Percentiles rank a stretch among this genome's conserved stretches.
phyloP scores from a whole-genome alignment of 83 land plant genomes.

The Picea abies region DNA sequence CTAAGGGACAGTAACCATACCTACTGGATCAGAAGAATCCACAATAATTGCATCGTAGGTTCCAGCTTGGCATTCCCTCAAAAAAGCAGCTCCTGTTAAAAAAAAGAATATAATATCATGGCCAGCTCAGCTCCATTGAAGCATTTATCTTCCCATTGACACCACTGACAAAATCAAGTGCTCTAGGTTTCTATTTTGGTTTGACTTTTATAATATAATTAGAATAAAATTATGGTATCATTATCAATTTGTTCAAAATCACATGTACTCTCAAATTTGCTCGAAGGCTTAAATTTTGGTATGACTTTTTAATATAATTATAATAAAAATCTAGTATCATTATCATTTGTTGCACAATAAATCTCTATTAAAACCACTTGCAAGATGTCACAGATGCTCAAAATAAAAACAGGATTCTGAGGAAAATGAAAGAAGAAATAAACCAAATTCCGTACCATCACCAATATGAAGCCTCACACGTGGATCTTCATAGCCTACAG shows the following conservation, averaged over 20 bases:
- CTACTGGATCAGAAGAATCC: slow-evolving; percentile 39
- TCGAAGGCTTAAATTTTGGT: no score
- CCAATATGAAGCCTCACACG: slow-evolving; percentile 86
- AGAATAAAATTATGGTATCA: no score
- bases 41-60: slow-evolving; percentile 95
- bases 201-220: no score
- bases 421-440: not conserved
- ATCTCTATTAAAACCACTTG: not conserved
- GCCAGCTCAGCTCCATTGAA: not conserved
- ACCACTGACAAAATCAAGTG: not conserved
- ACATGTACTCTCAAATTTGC: slow-evolving; percentile 28
- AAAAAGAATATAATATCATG: not conserved
- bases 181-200: no score
- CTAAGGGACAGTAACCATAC: slow-evolving; percentile 33
- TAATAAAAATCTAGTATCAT: not conserved
- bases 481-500: slow-evolving; percentile 85
- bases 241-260: no score
- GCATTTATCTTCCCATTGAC: not conserved
- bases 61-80: slow-evolving; percentile 75
- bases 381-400: not conserved
- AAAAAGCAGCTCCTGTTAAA: slow-evolving; percentile 81
- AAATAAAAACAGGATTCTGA: not conserved
- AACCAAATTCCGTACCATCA: slow-evolving; percentile 60
- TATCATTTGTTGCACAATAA: not conserved
- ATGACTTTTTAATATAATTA: not conserved